Conservation (phyloP, 139 green algal genomes). For the Mesotaenium endlicherianum region DNA sequence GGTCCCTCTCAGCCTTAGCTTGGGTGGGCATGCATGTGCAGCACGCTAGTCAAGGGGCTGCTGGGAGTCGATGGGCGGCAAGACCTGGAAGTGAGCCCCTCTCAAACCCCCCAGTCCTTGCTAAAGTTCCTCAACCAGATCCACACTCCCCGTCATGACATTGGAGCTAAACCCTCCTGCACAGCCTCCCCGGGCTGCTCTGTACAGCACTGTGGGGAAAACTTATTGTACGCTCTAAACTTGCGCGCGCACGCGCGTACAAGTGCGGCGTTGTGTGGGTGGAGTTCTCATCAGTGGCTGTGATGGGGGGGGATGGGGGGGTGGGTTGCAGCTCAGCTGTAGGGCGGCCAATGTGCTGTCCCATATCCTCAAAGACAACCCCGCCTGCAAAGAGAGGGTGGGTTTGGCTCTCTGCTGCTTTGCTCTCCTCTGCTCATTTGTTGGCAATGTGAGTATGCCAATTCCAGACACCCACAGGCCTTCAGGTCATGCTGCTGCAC, state of each 20-base stretch:
- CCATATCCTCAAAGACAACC: conserved; percentile 47
- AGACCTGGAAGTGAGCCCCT: conserved; percentile 14
- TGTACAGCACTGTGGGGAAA: neutral
- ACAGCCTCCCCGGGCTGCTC: too few relatives aligned
- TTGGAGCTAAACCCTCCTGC: too few relatives aligned
- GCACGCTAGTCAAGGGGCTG: conserved; percentile 25
- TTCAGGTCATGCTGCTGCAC: too few relatives aligned
- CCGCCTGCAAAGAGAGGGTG: conserved; percentile 39
- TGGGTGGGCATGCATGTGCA: neutral
- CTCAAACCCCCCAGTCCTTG: too few relatives aligned
- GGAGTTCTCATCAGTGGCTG: neutral
- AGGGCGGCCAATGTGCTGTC: conserved; percentile 35
- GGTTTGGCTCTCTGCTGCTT: too few relatives aligned
- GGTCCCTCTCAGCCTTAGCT: neutral
- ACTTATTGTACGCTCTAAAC: neutral
- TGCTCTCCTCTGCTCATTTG: too few relatives aligned
- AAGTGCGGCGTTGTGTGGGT: neutral
- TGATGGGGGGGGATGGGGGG: neutral
- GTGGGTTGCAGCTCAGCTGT: conserved; percentile 20
- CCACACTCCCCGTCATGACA: too few relatives aligned
- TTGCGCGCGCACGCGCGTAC: neutral
- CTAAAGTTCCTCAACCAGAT: too few relatives aligned
- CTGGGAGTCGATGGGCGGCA: conserved; percentile 2
- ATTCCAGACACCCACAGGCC: too few relatives aligned
- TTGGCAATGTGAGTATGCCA: too few relatives aligned